A percentile compares a stretch with the other conserved stretches of the same genome.
Conservation (phyloP, 1,284 basidiomycete genomes). For the Ceratobasidium sp. region DNA sequence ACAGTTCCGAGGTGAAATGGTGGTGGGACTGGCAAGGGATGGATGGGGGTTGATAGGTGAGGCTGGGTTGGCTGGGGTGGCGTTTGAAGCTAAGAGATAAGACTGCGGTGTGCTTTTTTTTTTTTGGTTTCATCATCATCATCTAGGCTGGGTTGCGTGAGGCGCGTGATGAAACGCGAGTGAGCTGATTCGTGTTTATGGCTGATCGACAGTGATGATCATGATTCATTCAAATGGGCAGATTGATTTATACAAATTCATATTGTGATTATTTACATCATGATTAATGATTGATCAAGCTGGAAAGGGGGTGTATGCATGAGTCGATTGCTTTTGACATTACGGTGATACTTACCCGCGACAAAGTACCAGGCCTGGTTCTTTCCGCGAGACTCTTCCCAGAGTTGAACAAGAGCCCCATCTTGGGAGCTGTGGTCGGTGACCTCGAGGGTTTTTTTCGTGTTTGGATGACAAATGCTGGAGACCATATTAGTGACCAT, state of each 20-base stretch:
- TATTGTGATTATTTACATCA: background rate
- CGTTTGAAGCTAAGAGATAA: background rate
- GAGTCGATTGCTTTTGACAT: background rate
- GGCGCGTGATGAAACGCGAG: slow-evolving; percentile 11
- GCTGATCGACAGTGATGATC: background rate
- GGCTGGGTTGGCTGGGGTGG: background rate
- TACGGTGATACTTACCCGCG: background rate
- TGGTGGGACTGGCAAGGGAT: background rate
- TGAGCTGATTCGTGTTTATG: slow-evolving; percentile 4
- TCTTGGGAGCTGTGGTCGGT: slow-evolving; percentile 16
- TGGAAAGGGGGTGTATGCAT: background rate
- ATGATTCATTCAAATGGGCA: background rate
- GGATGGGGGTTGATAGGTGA: slow-evolving; percentile 13
- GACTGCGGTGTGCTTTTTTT: too few species aligned
- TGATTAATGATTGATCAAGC: background rate
- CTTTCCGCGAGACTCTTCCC: slow-evolving; percentile 12
- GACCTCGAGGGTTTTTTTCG: slow-evolving; percentile 21
- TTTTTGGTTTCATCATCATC: too few species aligned
- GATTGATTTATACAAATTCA: slow-evolving; percentile 32
- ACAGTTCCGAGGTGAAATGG: background rate
- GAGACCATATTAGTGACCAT: background rate
- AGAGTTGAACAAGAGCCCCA: slow-evolving; percentile 33
- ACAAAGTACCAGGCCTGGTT: slow-evolving; percentile 32
- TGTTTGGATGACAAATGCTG: slow-evolving; percentile 21
- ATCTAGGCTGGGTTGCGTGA: too few species aligned